Evolutionary conservation across 345 rosid species (phyloP), one percentile per base, ranked within the genome.

Genomic region (Brassica rapa): DNA sequence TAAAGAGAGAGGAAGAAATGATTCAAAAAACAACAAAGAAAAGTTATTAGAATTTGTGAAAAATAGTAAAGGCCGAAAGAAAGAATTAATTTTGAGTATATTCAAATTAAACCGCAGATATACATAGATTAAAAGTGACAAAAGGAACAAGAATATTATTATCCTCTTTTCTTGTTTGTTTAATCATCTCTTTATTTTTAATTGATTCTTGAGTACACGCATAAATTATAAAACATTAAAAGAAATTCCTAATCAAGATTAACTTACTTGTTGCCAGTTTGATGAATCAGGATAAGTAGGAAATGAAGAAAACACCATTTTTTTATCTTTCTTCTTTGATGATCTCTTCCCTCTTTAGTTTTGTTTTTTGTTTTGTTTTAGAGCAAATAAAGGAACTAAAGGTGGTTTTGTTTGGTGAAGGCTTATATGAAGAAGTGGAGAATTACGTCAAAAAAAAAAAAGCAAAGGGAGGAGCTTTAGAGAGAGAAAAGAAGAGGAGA

Each of bases 241-340:
- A 33, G 21, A 62, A 55, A 78, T 60, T 25, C 27, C 21, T 3
- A 39, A 60, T 66, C 41, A 77, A 67, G 59, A 32, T 32, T 5
- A 77, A 77, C 78, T 72, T 81, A 81, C 84, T 76, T 81, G 83
- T 68, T 81, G 84, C 84, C 84, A 81, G 77, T 72, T 81, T 72
- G 84, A 77, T 49, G 78, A 66, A 77, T 81, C 84, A 72, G 75
- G 61, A 81, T 66, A 81, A 35, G 60, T 39, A 19, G 84, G 84
- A 6, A 67, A 76, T 25, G 84, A 73, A 61, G 84, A 51, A 77
- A 81, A 81, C 62, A 62, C 81, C 84, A 81, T 81, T 24, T 75
- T 76, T 76, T 70, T 77, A 71, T 76, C 70, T 72, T 77, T 76
- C 73, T 75, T 66, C 61, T 72, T 72, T 35, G 70, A 80, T 70